Percentiles rank a stretch among this genome's conserved stretches.
Conservation (phyloP, 1,139 yeast species). For the Debaryomyces fabryi region DNA sequence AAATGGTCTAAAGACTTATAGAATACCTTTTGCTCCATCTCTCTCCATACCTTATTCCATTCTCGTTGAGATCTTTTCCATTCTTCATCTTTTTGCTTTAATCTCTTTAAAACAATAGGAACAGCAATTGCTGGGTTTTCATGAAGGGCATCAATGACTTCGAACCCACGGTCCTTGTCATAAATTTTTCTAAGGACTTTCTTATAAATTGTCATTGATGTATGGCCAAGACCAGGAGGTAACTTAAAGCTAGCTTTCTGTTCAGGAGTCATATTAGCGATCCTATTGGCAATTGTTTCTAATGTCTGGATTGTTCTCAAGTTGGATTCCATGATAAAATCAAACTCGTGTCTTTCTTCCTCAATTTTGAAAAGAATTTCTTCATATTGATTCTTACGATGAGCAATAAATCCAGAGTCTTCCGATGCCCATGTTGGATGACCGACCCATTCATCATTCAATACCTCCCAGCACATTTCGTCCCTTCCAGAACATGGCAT, state of each 20-base stretch:
- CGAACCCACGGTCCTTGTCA: constrained; percentile 93
- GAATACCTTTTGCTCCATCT: constrained; percentile 92
- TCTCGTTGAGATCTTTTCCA: constrained; percentile 99
- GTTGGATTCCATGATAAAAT: constrained; percentile 92
- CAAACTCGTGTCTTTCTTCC: constrained; percentile 97
- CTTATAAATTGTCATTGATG: constrained; percentile 87
- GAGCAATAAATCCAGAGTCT: constrained; percentile 97
- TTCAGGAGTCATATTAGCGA: constrained; percentile 89
- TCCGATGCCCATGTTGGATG: constrained; percentile 99
- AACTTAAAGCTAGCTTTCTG: constrained; percentile 84
- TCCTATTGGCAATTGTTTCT: constrained; percentile 92
- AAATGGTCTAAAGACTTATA: constrained; percentile 92
- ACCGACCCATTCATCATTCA: constrained; percentile 99
- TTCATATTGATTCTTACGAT: constrained; percentile 95
- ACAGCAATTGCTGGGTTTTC: constrained; percentile 95
- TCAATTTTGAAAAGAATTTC: constrained; percentile 93
- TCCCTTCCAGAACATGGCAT: constrained; percentile 99
- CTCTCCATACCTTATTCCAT: constrained; percentile 99
- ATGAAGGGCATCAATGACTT: constrained; percentile 93
- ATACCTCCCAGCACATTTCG: constrained; percentile 98
- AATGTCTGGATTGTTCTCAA: constrained; percentile 92
- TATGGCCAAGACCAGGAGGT: constrained; percentile 93
- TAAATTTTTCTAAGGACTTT: constrained; percentile 90
- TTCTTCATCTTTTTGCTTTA: constrained; percentile 97
- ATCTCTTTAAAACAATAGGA: constrained; percentile 86